Evolutionary conservation across 768 basidiomycete genomes (phyloP).

Genomic region (Daedaleopsis nitida): DNA sequence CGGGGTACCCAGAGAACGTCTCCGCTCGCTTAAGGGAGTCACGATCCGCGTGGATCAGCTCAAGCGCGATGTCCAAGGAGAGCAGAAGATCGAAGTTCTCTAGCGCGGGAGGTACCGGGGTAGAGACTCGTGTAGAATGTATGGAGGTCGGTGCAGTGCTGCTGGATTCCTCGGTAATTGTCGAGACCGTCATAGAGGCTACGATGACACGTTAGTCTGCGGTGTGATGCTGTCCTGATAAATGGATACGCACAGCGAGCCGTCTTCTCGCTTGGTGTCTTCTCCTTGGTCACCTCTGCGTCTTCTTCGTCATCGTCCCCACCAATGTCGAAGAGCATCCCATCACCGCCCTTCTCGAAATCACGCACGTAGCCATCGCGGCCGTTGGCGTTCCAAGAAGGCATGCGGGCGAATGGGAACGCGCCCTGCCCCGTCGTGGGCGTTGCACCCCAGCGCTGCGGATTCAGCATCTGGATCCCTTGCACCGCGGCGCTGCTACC

Average conservation of each 20-base stretch:
- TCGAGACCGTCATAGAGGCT: conserved; percentile 17
- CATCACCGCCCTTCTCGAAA: conserved; percentile 41
- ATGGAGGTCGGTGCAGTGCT: conserved; percentile 14
- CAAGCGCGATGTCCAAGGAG: conserved; percentile 87
- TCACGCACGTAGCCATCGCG: conserved; percentile 30
- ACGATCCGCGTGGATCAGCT: conserved; percentile 91
- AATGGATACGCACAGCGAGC: conserved; percentile 11
- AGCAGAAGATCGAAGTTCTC: conserved; percentile 83
- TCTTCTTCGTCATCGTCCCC: conserved; percentile 40
- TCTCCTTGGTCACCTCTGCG: conserved; percentile 14
- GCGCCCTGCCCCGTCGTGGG: conserved; percentile 13
- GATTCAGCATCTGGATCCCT: conserved; percentile 89
- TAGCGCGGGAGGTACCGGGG: conserved; percentile 26
- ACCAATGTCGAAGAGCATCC: conserved; percentile 54
- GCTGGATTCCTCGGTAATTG: not conserved
- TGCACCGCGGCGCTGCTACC: conserved; percentile 79
- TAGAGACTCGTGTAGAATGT: conserved; percentile 19
- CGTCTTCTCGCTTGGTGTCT: conserved; percentile 11
- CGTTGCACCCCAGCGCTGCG: conserved; percentile 76
- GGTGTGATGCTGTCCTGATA: not conserved
- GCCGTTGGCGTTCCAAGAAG: conserved; percentile 13
- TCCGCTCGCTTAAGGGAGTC: conserved; percentile 92
- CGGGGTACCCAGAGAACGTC: conserved; percentile 86
- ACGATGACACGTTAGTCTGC: not conserved
- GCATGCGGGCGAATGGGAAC: conserved; percentile 16